Conservation (phyloP, 257 asterid genomes). For the Penstemon eatonii region DNA sequence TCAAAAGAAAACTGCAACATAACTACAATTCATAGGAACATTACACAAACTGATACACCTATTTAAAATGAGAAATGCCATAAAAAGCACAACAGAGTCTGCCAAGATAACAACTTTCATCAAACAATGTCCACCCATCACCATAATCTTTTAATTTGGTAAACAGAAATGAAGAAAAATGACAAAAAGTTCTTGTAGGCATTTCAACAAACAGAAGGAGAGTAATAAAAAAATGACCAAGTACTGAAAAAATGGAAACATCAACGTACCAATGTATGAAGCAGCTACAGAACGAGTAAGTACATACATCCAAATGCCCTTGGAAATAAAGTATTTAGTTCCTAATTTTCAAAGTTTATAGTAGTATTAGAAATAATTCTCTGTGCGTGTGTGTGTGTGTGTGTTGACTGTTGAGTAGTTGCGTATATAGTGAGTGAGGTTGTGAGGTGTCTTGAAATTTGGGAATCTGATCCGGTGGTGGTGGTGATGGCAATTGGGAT, state of each 20-base stretch:
- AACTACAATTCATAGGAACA: not conserved
- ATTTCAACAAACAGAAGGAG: constrained; percentile 24
- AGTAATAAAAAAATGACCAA: not conserved
- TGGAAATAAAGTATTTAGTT: too few relatives aligned
- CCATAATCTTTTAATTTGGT: not conserved
- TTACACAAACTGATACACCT: not conserved
- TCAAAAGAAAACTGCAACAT: too few relatives aligned
- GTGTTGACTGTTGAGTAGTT: too few relatives aligned
- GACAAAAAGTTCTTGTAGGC: constrained; percentile 11
- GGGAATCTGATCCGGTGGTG: constrained; percentile 20
- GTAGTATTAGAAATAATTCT: too few relatives aligned
- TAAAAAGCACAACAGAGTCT: not conserved
- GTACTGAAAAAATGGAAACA: not conserved
- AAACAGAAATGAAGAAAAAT: not conserved
- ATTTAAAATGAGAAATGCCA: not conserved
- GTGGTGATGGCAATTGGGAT: constrained; percentile 22
- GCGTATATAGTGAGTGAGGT: constrained; percentile 6
- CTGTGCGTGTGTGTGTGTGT: too few relatives aligned
- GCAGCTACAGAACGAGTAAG: too few relatives aligned
- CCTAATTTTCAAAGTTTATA: too few relatives aligned
- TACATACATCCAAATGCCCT: too few relatives aligned
- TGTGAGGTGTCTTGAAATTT: constrained; percentile 21
- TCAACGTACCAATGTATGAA: constrained; percentile 24
- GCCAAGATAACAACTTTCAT: not conserved
- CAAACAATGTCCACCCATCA: not conserved